These are phyloP conservation scores for Gaeumannomyces tritici DNA, from an alignment of 2,329 filamentous ascomycete genomes.

Conservation along the genomic window DNA sequence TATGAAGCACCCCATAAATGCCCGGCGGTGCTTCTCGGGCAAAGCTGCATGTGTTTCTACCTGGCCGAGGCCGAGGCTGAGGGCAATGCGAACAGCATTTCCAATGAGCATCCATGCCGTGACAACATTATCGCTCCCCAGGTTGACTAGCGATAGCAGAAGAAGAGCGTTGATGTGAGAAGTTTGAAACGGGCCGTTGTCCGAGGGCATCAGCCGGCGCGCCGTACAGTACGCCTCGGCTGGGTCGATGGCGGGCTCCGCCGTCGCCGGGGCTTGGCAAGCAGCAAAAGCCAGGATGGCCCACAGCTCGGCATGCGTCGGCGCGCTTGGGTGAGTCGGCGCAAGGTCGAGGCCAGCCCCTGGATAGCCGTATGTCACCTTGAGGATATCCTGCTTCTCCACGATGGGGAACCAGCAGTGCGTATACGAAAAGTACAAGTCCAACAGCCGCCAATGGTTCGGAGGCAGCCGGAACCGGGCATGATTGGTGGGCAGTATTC, in stretches of 20 bases:
- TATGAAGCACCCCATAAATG: slow-evolving; percentile 37
- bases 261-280: background rate
- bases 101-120: slow-evolving; percentile 57
- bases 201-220: slow-evolving; percentile 33
- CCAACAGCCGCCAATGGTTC: slow-evolving; percentile 52
- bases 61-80: slow-evolving; percentile 14
- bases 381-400: slow-evolving; percentile 54
- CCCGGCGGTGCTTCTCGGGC: slow-evolving; percentile 26
- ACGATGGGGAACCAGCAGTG: slow-evolving; percentile 70
- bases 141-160: slow-evolving; percentile 51
- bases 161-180: slow-evolving; percentile 46
- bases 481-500: no score
- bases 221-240: slow-evolving; percentile 40
- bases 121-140: slow-evolving; percentile 46
- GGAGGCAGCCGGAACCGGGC: no score
- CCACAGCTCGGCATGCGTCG: slow-evolving; percentile 5
- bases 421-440: slow-evolving; percentile 66
- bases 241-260: slow-evolving; percentile 8
- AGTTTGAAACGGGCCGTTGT: slow-evolving; percentile 36
- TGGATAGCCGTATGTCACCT: slow-evolving; percentile 20
- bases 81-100: slow-evolving; percentile 46
- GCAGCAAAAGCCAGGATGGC: slow-evolving; percentile 12
- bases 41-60: slow-evolving; percentile 18
- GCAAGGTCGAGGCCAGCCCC: background rate
- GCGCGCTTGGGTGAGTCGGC: background rate